Evolutionary conservation across 805 yeast species (phyloP).

Genomic region (Spathaspora girioi): DNA sequence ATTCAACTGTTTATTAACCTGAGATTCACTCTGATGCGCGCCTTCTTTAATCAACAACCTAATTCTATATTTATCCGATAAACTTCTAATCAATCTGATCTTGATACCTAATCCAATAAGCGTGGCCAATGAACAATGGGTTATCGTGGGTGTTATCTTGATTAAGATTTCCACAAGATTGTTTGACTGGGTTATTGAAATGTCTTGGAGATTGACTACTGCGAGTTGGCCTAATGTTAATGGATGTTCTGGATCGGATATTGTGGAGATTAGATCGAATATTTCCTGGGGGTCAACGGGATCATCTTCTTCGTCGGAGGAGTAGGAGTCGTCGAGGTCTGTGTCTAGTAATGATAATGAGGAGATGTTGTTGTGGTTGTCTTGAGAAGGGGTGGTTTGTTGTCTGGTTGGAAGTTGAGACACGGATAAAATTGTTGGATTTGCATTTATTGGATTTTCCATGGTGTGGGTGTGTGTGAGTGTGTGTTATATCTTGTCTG

Average conservation of each 20-base stretch:
- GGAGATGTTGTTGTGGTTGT: constrained; percentile 5
- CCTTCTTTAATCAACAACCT: constrained; percentile 82
- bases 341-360: constrained; percentile 29
- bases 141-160: constrained; percentile 92
- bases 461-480: too few relatives aligned
- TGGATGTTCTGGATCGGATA: constrained; percentile 98
- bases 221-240: constrained; percentile 90
- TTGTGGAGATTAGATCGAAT: constrained; percentile 77
- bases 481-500: background rate
- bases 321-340: constrained; percentile 15
- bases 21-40: constrained; percentile 91
- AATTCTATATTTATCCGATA: constrained; percentile 81
- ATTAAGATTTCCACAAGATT: constrained; percentile 74
- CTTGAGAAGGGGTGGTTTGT: constrained; percentile 4
- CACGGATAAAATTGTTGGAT: constrained; percentile 79
- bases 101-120: constrained; percentile 92
- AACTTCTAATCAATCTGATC: constrained; percentile 83
- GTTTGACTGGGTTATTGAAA: constrained; percentile 53
- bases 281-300: constrained; percentile 86
- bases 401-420: constrained; percentile 72
- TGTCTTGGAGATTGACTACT: constrained; percentile 84
- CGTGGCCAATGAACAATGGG: constrained; percentile 96
- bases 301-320: constrained; percentile 43
- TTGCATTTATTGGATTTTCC: constrained; percentile 87
- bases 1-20: constrained; percentile 93